Evolutionary conservation across 495 filamentous ascomycete species (phyloP), one percentile per base, ranked within the genome.

Genomic region (Trichoderma erinaceum): DNA sequence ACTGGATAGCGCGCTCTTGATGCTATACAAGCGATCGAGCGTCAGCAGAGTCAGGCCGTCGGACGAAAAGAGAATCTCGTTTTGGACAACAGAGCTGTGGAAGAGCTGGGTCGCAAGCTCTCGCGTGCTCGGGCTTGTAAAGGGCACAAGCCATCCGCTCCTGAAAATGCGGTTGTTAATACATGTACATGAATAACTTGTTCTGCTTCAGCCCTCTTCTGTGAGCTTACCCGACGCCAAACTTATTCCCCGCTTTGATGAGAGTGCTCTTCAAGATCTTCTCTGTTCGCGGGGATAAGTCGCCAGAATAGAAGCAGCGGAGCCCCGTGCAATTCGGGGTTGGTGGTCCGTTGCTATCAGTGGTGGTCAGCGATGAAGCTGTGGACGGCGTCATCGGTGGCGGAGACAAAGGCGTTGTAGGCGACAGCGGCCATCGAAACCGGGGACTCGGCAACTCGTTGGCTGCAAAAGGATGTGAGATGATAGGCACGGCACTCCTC

Each of bases 1-100:
- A 21, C 84, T 80, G 67, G 85, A 84, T 3, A 91, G 80, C 5
- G 86, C 81, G 41, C 84, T 82, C 72, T 90, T 90, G 79, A 92
- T 88, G 56, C 85, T 90, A 76, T 90, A 91, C 71, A 91, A 79
- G 67, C 88, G 84, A 75, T 92, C 89, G 56, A 92, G 83, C 18
- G 85, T 86, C 0, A 92, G 76, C 41, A 92, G 75, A 0, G 85
- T 89, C 41, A 92, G 77, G 44, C 87, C 87, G 63, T 89, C 88
- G n/a, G 87, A 85, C 35, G 85, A 83, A 79, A 89, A 92, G 67
- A 92, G 77, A 41, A 88, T 78, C 64, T 90, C 86, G 71, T 91
- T 88, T 72, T 91, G 89, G 56, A 81, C 72, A 32, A 90, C 81
- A 11, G 89, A 91, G 64, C 87, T 84, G 43, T 85, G 80, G 38